Percentiles rank a stretch among this genome's conserved stretches.
Conservation (phyloP, 192 early-diverging fungal species). For the Phycomyces nitens region DNA sequence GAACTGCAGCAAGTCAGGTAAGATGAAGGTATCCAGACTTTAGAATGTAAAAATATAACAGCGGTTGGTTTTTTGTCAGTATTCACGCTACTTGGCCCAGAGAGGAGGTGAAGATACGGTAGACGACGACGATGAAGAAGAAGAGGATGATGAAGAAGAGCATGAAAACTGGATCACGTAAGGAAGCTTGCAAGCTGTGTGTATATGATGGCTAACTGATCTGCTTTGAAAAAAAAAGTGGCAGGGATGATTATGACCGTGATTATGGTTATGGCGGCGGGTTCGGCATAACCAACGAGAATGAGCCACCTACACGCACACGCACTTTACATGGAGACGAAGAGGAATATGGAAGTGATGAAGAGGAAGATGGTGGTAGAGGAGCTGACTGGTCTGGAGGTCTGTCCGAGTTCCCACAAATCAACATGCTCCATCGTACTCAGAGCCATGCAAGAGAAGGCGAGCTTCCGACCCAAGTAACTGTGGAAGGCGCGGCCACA, state of each 20-base stretch:
- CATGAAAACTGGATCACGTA: conserved; percentile 12
- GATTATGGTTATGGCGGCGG: conserved; percentile 4
- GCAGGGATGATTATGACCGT: conserved; percentile 1
- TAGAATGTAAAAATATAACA: too few species aligned
- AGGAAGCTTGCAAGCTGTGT: not conserved
- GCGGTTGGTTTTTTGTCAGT: too few species aligned
- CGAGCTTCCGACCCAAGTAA: too few species aligned
- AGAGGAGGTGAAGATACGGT: not conserved
- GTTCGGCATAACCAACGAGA: conserved; percentile 1
- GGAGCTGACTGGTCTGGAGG: not conserved
- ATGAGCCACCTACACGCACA: not conserved
- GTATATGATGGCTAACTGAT: not conserved
- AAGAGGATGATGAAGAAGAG: conserved; percentile 11
- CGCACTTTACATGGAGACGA: not conserved
- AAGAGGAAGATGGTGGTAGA: not conserved
- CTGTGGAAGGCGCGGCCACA: too few species aligned
- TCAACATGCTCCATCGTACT: not conserved
- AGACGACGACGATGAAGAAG: not conserved
- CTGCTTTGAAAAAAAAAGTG: not conserved
- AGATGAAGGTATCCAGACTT: not conserved
- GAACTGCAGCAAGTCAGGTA: not conserved
- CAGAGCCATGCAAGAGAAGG: not conserved
- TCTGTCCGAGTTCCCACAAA: not conserved
- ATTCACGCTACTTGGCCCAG: too few species aligned
- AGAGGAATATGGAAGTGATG: not conserved